Conservation (phyloP, 345 rosid species). For the Sisymbrium irio region DNA sequence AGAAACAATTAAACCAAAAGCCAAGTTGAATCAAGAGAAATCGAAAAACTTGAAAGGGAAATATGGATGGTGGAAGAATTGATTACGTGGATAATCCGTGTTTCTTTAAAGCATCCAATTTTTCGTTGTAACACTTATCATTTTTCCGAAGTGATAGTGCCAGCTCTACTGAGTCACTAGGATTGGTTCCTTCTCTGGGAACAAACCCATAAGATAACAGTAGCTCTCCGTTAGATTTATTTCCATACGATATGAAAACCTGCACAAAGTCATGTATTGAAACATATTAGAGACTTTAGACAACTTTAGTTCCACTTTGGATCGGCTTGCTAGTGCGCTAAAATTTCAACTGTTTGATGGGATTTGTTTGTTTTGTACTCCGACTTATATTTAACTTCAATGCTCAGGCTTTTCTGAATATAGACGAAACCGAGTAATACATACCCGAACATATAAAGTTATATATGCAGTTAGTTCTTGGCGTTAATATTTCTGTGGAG, state of each 20-base stretch:
- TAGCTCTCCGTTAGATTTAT: conserved; percentile 89
- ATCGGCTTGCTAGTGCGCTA: background rate
- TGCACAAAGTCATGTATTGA: conserved; percentile 38
- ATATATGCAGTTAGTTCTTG: background rate
- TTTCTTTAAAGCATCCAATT: conserved; percentile 72
- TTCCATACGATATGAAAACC: conserved; percentile 98
- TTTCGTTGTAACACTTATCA: conserved; percentile 74
- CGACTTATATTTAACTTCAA: background rate
- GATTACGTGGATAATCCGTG: conserved; percentile 75
- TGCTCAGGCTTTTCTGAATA: background rate
- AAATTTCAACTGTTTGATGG: background rate
- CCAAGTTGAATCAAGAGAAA: background rate
- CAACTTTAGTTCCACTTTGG: background rate
- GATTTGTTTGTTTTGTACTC: background rate
- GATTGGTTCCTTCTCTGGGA: conserved; percentile 91
- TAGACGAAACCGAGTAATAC: conserved; percentile 3
- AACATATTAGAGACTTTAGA: conserved; percentile 26
- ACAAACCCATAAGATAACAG: conserved; percentile 90
- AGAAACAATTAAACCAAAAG: background rate
- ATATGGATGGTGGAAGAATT: conserved; percentile 2
- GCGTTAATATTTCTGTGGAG: background rate
- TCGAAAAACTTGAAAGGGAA: background rate
- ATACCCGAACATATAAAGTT: too few species aligned
- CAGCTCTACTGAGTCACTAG: conserved; percentile 85
- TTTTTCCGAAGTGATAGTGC: conserved; percentile 66